These are phyloP conservation scores for Talaromyces thailandensis DNA, from an alignment of 495 filamentous ascomycete species.

Conservation along the genomic window DNA sequence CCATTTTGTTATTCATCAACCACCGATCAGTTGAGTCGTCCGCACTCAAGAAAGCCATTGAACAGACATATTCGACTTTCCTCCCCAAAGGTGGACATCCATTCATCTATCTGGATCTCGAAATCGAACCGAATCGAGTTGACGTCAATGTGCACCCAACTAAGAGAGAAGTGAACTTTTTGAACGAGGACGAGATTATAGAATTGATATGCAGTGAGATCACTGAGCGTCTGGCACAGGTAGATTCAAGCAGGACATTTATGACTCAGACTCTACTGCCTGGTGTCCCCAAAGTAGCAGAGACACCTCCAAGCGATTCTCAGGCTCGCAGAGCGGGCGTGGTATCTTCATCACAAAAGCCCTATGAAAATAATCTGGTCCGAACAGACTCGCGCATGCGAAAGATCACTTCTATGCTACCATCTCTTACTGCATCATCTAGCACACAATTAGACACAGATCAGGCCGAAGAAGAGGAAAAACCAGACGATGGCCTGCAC, in stretches of 20 bases:
- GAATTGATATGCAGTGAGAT: slow-evolving; percentile 80
- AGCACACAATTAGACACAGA: slow-evolving; percentile 12
- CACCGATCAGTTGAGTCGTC: slow-evolving; percentile 93
- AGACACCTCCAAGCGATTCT: neutral
- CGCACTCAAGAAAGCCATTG: slow-evolving; percentile 78
- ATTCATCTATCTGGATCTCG: slow-evolving; percentile 85
- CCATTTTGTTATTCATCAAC: slow-evolving; percentile 90
- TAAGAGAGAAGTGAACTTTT: slow-evolving; percentile 95
- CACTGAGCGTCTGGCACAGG: slow-evolving; percentile 67
- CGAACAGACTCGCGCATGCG: slow-evolving; percentile 83
- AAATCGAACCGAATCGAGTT: slow-evolving; percentile 86
- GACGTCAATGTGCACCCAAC: slow-evolving; percentile 99
- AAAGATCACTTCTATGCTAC: slow-evolving; percentile 94
- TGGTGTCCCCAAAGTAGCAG: slow-evolving; percentile 36
- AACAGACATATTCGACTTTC: slow-evolving; percentile 84
- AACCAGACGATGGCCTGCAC: slow-evolving; percentile 39
- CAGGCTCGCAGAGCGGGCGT: slow-evolving; percentile 19
- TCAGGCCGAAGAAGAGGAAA: slow-evolving; percentile 1
- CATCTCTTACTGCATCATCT: slow-evolving; percentile 2
- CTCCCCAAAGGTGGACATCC: slow-evolving; percentile 93
- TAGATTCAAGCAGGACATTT: slow-evolving; percentile 93
- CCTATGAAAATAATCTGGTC: slow-evolving; percentile 82
- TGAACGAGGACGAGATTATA: slow-evolving; percentile 96
- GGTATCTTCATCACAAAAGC: slow-evolving; percentile 42
- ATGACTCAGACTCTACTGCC: slow-evolving; percentile 86